Evolutionary conservation across 805 yeast genomes (phyloP).

Genomic region (Candida anglica): DNA sequence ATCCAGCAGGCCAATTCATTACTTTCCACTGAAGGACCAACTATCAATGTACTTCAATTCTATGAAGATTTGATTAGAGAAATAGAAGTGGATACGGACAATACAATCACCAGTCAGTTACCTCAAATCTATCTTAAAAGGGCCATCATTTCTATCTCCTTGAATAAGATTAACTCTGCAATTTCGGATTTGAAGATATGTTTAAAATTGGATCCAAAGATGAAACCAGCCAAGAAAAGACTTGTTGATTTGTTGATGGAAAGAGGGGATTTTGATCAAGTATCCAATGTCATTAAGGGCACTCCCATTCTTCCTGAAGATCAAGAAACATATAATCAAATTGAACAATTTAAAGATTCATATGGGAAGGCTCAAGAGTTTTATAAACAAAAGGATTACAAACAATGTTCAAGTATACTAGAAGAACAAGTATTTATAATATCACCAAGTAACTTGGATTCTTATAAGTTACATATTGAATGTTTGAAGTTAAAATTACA

Average conservation of each 20-base stretch:
- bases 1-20: constrained; percentile 14
- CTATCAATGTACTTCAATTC: constrained; percentile 18
- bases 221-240: constrained; percentile 46
- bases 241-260: constrained; percentile 47
- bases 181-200: constrained; percentile 49
- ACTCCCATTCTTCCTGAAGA: constrained; percentile 10
- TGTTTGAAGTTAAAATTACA: constrained; percentile 15
- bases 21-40: constrained; percentile 28
- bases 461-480: constrained; percentile 28
- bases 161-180: constrained; percentile 53
- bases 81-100: constrained; percentile 8
- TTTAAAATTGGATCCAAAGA: constrained; percentile 35
- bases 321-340: constrained; percentile 2
- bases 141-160: constrained; percentile 56
- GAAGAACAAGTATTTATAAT: constrained; percentile 21
- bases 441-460: constrained; percentile 41
- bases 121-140: constrained; percentile 53
- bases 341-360: constrained; percentile 6
- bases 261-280: constrained; percentile 45
- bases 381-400: constrained; percentile 12
- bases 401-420: constrained; percentile 22
- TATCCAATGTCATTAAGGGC: no score
- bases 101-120: constrained; percentile 12
- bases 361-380: constrained; percentile 8
- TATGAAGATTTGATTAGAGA: constrained; percentile 17